Base-by-base conservation (phyloP, 2,329 filamentous ascomycete species). In the Penicillium sp. region DNA sequence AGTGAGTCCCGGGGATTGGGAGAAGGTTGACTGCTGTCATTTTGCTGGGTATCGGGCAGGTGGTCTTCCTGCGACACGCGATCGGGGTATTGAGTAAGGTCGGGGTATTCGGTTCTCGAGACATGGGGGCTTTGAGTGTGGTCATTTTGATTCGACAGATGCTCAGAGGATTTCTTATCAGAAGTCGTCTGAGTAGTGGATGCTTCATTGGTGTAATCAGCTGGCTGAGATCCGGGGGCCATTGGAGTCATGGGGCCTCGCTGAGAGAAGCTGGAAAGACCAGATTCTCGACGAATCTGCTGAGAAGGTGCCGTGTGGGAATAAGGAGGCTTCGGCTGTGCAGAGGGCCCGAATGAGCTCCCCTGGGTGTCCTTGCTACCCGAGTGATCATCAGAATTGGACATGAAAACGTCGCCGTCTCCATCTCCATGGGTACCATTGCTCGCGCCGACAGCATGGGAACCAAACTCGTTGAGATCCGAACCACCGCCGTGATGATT, bases 131-230 rank as follows among this genome's bases (percentile, higher is more conserved):
- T 82, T 70, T 92, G 89, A 0, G 88, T 90, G 70, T 88, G 87
- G 71, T 83, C 82, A 62, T 84, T 82, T 2, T 84, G 86, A 1
- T 84, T 87, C 13, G 86, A 87, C 3, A 88, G 91, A 6, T 85
- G 84, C 60, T 89, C 86, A 1, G 90, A 91, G 2, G 90, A 92
- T 72, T 85, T 87, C 75, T 96, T 94, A n/a, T 87, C 85, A 4
- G 85, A 88, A 2, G 92, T 96, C 3, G 87, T 88, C 23, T 86
- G 87, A 1, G 92, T 97, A 1, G 92, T 95, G 2, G 92, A 96
- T 2, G 92, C 93, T 68, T 96, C 92, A 67, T 97, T 97, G 52
- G 87, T 78, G 57, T 86, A 87, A 83, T 87, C 83, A 23, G 78
- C 78, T 16, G 81, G 76, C 68, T 86, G 81, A 33, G 84, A 84